Evolutionary conservation across 2,329 filamentous ascomycete species (phyloP), one percentile per base, ranked within the genome.

Genomic region (Claviceps digitariae): DNA sequence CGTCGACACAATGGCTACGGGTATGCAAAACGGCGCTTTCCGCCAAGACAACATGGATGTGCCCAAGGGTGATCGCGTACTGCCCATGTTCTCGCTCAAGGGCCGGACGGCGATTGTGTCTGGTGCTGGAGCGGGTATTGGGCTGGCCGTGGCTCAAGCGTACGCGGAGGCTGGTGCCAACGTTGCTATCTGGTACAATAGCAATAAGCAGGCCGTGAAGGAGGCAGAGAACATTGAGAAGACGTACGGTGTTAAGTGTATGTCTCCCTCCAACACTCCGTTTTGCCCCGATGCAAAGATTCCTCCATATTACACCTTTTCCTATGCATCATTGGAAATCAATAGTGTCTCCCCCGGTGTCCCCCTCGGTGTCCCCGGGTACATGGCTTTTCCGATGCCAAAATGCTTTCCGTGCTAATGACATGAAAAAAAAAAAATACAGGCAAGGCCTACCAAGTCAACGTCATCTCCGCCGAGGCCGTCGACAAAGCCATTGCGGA

Each of bases 111-210:
- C 83, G 34, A 84, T 87, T 57, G 77, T 87, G 44, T 79, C 82
- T 1, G 84, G 84, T 43, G 81, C 81, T 13, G 82, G 75, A 21
- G 77, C 77, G 27, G 84, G 84, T 36, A 86, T 87, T 58, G 84
- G 84, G 44, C 70, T 85, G 27, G 74, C 75, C 5, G 75, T 86
- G 29, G 83, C 82, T 15, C 71, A 83, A 36, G 82, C 73, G 1
- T 73, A 82, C 34, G 83, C 84, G 17, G 84, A 88, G 63, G 81
- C 83, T 17, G 84, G 84, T 49, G 83, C 83, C 54, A 84, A 87
- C 59, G 81, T 87, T 23, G 83, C 82, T 29, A 79, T 87, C 50
- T 86, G 81, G 81, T 87, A 86, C 64, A 83, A 86, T 63, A 79
- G 73, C 66, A 87, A 87, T 68, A 76, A 78, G 62, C 78, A 82